Base-by-base conservation (phyloP, 768 basidiomycete species). In the Cystofilobasidium macerans region DNA sequence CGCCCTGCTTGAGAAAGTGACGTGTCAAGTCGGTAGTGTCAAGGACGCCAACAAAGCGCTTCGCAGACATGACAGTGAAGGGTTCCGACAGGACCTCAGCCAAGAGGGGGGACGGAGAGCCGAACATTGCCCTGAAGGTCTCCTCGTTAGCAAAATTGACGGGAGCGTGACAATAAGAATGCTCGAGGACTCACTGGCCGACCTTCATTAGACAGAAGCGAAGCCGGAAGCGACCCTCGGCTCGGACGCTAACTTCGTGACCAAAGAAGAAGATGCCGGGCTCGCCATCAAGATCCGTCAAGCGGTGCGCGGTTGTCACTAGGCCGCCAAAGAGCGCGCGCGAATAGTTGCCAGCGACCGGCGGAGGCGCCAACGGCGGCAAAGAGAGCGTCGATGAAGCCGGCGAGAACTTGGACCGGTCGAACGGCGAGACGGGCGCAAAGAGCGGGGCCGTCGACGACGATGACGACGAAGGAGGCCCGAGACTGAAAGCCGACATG, bases 181-280 rank as follows among this genome's bases (percentile, higher is more conserved):
- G 42, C 13, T 13, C 35, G 16, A 40, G 38, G 58, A 84, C 92
- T 84, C 78, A 95, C 92, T 85, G 84, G 75, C 88, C 87, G 71
- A 97, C 81, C 73, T 90, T 89, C 84, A 92, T 86, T 69, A 97
- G 81, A 69, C 89, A 83, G 78, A 95, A 80, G 70, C 89, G 82
- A 60, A 97, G 79, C 58, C 89, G 84, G 79, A 92, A 97, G 32
- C 81, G 83, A 26, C 92, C 92, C 82, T 97, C 93, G 24, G 89
- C 93, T 65, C 93, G 83, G 57, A 97, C 87, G 54, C 89, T 91
- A 61, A 97, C 78, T 77, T 95, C 93, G 75, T 91, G 90, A 78
- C 93, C 90, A 69, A 95, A 84, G 79, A 95, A 97, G 77, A 90
- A 97, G 69, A 95, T 86, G 9, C 92, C 93, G 59, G 83, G 81